These are phyloP conservation scores for Macrophomina phaseolina DNA, from an alignment of 2,329 filamentous ascomycete genomes.

Conservation along the genomic window DNA sequence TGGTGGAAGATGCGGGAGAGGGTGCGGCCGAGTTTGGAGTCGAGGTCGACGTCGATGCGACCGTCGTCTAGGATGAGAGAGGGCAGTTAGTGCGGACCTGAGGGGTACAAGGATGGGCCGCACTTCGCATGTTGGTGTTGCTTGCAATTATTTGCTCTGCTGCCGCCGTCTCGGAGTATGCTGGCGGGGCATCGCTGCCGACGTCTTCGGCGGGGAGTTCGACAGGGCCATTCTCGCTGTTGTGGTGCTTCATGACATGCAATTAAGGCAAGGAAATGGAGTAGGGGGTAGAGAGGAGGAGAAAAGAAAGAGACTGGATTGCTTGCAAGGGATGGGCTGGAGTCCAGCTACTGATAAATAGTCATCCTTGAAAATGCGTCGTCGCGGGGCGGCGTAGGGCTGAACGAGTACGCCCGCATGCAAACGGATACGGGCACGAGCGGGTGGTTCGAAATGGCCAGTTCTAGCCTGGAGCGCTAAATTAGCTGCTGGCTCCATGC, in stretches of 20 bases:
- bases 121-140: conserved; percentile 4
- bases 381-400: not conserved
- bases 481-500: too few relatives aligned
- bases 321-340: too few relatives aligned
- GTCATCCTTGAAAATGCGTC: not conserved
- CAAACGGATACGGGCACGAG: too few relatives aligned
- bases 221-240: not conserved
- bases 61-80: conserved; percentile 29
- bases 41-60: conserved; percentile 37
- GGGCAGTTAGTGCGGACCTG: not conserved
- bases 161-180: not conserved
- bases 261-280: not conserved
- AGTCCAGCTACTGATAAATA: not conserved
- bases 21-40: conserved; percentile 30
- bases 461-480: too few relatives aligned
- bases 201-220: conserved; percentile 6
- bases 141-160: not conserved
- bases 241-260: not conserved
- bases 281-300: not conserved
- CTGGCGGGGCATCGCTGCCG: conserved; percentile 3
- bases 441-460: too few relatives aligned
- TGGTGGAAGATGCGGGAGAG: conserved; percentile 14
- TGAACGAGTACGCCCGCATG: too few relatives aligned
- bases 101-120: too few relatives aligned
- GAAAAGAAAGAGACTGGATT: too few relatives aligned